phyloP scores from a whole-genome alignment of 352 stramenopile species.

The Saprolegnia diclina region DNA sequence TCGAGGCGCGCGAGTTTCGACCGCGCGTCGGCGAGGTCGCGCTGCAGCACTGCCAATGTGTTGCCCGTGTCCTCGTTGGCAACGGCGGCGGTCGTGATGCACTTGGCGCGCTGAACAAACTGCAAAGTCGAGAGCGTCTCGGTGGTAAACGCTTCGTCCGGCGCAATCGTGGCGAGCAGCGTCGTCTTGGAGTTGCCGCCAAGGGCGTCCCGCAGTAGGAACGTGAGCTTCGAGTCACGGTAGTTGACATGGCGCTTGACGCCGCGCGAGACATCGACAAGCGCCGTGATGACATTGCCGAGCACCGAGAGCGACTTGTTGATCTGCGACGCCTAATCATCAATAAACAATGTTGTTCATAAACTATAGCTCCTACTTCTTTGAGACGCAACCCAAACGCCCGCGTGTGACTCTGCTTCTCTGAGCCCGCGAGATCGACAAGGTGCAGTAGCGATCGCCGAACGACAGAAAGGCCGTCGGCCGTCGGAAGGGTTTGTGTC shows the following conservation, averaged over 20 bases:
- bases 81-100: conserved; percentile 7
- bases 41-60: conserved; percentile 14
- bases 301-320: conserved; percentile 90
- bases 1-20: background rate
- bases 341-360: background rate
- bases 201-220: conserved; percentile 84
- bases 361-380: conserved; percentile 37
- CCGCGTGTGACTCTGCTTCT: conserved; percentile 80
- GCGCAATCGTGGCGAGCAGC: conserved; percentile 92
- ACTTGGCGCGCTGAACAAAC: conserved; percentile 84
- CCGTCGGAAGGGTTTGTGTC: conserved; percentile 67
- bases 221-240: conserved; percentile 87
- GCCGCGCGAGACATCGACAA: conserved; percentile 42
- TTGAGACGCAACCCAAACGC: conserved; percentile 77
- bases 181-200: conserved; percentile 90
- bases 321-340: conserved; percentile 41
- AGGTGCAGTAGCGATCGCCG: conserved; percentile 75
- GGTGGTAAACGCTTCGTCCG: conserved; percentile 89
- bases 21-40: background rate
- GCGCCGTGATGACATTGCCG: conserved; percentile 90
- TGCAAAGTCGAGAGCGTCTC: conserved; percentile 91
- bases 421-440: conserved; percentile 82
- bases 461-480: conserved; percentile 50
- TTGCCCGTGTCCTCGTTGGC: conserved; percentile 15
- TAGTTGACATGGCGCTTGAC: conserved; percentile 78